phyloP scores from a whole-genome alignment of 345 rosid species.

The Ricinus communis region DNA sequence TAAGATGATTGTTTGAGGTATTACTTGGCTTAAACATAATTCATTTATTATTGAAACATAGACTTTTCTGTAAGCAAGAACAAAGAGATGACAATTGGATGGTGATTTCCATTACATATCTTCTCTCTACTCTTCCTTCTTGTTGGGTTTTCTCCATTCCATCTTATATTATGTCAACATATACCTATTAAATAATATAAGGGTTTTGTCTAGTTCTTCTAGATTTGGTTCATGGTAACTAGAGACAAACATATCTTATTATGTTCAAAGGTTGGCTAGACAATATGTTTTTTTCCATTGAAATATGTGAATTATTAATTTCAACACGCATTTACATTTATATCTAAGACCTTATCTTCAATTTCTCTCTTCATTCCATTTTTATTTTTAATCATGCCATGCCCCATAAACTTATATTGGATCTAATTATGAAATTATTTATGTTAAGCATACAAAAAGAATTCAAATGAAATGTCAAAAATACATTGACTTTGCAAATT shows the following conservation, averaged over 20 bases:
- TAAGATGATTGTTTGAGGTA: no score
- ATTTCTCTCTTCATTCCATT: not conserved
- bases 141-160: not conserved
- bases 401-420: not conserved
- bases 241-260: not conserved
- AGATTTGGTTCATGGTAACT: not conserved
- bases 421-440: no score
- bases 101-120: not conserved
- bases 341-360: not conserved
- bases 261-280: not conserved
- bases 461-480: no score
- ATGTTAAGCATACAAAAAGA: no score
- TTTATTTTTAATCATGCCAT: not conserved
- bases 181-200: not conserved
- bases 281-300: no score
- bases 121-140: not conserved
- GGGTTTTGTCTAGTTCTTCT: not conserved
- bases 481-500: no score
- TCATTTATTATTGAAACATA: no score
- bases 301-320: not conserved
- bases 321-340: not conserved
- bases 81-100: not conserved
- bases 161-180: not conserved
- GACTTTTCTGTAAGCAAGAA: not conserved
- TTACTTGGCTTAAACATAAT: not conserved